phyloP scores from a whole-genome alignment of 306 rosid species.

The Quercus cerris region DNA sequence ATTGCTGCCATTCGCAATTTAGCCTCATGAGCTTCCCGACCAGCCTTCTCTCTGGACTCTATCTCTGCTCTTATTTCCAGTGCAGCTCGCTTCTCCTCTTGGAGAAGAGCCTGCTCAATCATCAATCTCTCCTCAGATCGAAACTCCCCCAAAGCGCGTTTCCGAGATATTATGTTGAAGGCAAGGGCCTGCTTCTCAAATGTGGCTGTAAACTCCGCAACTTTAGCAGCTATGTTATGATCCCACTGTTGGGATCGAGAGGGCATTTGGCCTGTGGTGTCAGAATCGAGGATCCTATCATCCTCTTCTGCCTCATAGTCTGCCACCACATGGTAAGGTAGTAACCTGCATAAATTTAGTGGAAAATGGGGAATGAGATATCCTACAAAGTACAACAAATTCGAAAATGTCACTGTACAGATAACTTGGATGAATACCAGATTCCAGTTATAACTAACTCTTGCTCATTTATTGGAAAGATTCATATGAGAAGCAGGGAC shows the following conservation, averaged over 20 bases:
- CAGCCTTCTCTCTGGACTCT: slow-evolving; percentile 86
- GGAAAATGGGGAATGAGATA: slow-evolving; percentile 16
- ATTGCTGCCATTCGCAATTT: slow-evolving; percentile 77
- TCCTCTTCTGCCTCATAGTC: slow-evolving; percentile 99
- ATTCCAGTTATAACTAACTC: not conserved
- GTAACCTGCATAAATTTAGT: slow-evolving; percentile 46
- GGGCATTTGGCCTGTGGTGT: slow-evolving; percentile 84
- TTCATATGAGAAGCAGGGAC: not conserved
- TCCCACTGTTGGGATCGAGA: slow-evolving; percentile 99
- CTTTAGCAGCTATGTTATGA: slow-evolving; percentile 83
- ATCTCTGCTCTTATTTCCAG: slow-evolving; percentile 68
- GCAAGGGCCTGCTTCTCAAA: slow-evolving; percentile 97
- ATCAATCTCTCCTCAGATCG: slow-evolving; percentile 96
- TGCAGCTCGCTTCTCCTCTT: slow-evolving; percentile 77
- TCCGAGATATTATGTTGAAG: slow-evolving; percentile 82
- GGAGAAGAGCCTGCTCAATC: slow-evolving; percentile 91
- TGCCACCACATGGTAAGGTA: slow-evolving; percentile 97
- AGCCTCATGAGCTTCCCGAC: slow-evolving; percentile 80
- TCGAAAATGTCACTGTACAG: not conserved
- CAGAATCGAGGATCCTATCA: slow-evolving; percentile 93
- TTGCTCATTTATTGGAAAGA: not conserved
- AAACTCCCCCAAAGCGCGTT: slow-evolving; percentile 78
- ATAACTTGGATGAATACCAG: not conserved
- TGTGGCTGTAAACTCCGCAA: slow-evolving; percentile 86
- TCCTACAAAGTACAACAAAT: not conserved